phyloP scores from a whole-genome alignment of 306 rosid species.

The Medicago lupulina region DNA sequence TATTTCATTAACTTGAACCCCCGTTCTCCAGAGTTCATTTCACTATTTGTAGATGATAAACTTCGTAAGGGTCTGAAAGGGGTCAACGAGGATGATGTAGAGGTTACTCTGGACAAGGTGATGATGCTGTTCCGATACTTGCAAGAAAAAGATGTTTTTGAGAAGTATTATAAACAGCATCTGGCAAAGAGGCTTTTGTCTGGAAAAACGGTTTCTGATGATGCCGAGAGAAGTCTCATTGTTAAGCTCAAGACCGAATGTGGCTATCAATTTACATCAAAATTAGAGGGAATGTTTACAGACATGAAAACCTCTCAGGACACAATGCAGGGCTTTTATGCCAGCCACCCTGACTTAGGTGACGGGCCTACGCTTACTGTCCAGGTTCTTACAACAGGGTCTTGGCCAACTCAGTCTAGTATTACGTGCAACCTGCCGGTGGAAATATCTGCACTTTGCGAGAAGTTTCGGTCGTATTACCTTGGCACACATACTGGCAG shows the following conservation, averaged over 20 bases:
- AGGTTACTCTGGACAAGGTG: conserved; percentile 88
- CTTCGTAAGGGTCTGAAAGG: conserved; percentile 96
- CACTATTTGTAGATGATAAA: conserved; percentile 89
- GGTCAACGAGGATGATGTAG: conserved; percentile 93
- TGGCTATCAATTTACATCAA: conserved; percentile 93
- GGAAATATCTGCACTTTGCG: conserved; percentile 85
- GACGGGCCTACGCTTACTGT: conserved; percentile 89
- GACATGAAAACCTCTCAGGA: conserved; percentile 97
- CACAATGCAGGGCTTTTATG: conserved; percentile 82
- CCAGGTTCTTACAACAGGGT: conserved; percentile 93
- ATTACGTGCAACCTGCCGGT: conserved; percentile 86
- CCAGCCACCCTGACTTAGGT: conserved; percentile 67
- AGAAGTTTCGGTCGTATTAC: conserved; percentile 82
- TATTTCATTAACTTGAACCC: conserved; percentile 83
- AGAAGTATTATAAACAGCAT: conserved; percentile 94
- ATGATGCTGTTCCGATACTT: conserved; percentile 90
- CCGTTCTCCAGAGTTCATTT: conserved; percentile 90
- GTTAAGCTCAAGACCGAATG: conserved; percentile 97
- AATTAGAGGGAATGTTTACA: conserved; percentile 95
- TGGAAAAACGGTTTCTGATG: conserved; percentile 92
- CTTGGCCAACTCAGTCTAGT: conserved; percentile 96
- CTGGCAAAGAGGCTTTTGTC: conserved; percentile 93
- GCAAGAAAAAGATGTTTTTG: conserved; percentile 94
- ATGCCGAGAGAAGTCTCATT: conserved; percentile 90
- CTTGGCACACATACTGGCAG: conserved; percentile 96